Evolutionary conservation across 108 stramenopile species (phyloP).

Genomic region (Stephanodiscus triporus): DNA sequence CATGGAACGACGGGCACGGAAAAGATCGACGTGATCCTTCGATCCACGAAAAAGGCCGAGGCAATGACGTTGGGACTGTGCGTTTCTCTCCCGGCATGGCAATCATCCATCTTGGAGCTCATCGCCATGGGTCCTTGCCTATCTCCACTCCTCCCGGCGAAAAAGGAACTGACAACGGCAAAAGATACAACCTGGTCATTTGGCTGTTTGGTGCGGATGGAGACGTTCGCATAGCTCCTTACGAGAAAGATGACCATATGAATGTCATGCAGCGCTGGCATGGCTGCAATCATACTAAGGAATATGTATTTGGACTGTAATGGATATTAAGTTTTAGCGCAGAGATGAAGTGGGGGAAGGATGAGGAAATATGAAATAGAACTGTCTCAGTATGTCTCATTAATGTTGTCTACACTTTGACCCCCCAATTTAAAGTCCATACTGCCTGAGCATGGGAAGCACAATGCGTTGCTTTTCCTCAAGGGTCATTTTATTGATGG

Average conservation of each 20-base stretch:
- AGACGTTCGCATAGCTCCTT: conserved; percentile 54
- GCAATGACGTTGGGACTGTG: conserved; percentile 18
- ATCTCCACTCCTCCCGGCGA: conserved; percentile 12
- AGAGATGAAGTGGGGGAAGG: too few relatives aligned
- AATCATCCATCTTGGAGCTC: conserved; percentile 60
- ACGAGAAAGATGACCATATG: conserved; percentile 34
- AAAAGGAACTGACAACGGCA: conserved; percentile 5
- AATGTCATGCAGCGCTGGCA: conserved; percentile 29
- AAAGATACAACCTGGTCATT: conserved; percentile 37
- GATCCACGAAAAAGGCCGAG: too few relatives aligned
- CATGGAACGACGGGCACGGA: conserved; percentile 14
- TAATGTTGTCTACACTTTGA: too few relatives aligned
- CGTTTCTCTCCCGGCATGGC: conserved; percentile 61
- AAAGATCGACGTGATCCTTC: too few relatives aligned
- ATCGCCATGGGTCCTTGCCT: conserved; percentile 60
- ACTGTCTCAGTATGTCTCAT: too few relatives aligned
- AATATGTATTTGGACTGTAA: neutral
- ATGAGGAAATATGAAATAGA: too few relatives aligned
- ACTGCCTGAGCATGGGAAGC: conserved; percentile 30
- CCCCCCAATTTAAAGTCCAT: conserved; percentile 23
- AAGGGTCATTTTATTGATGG: conserved; percentile 26
- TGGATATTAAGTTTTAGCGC: too few relatives aligned
- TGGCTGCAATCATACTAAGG: conserved; percentile 13
- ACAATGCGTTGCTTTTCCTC: conserved; percentile 24
- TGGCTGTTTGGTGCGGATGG: too few relatives aligned